These are phyloP conservation scores for Alternaria triticina DNA, from an alignment of 2,329 filamentous ascomycete genomes.

Conservation along the genomic window DNA sequence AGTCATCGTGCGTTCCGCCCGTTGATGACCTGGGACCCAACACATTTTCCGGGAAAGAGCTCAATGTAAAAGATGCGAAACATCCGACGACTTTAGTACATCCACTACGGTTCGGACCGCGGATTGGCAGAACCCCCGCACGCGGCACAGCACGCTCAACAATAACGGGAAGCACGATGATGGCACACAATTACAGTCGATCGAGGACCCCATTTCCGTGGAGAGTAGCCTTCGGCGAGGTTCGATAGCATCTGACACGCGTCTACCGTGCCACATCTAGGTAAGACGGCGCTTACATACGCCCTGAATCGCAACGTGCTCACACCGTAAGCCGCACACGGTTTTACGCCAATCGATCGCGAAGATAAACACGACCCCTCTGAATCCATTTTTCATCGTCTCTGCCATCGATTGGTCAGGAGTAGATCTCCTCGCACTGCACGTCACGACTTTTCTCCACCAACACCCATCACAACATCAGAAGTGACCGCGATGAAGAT, in stretches of 20 bases:
- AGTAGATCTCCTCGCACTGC: neutral
- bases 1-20: neutral
- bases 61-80: neutral
- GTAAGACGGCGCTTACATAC: neutral
- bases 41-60: neutral
- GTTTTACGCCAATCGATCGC: neutral
- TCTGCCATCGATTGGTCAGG: neutral
- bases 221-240: neutral
- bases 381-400: neutral
- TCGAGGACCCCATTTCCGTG: neutral
- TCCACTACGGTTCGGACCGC: constrained; percentile 1
- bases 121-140: neutral
- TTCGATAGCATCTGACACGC: constrained; percentile 3
- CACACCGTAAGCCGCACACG: neutral
- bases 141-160: neutral
- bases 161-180: neutral
- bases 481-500: neutral
- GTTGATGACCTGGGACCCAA: neutral
- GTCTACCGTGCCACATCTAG: neutral
- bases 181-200: neutral
- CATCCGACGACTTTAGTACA: neutral
- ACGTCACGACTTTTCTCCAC: neutral
- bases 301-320: neutral
- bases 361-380: neutral
- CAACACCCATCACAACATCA: neutral